Evolutionary conservation across 2,329 filamentous ascomycete genomes (phyloP).

Genomic region (Verticillium tricorpus): DNA sequence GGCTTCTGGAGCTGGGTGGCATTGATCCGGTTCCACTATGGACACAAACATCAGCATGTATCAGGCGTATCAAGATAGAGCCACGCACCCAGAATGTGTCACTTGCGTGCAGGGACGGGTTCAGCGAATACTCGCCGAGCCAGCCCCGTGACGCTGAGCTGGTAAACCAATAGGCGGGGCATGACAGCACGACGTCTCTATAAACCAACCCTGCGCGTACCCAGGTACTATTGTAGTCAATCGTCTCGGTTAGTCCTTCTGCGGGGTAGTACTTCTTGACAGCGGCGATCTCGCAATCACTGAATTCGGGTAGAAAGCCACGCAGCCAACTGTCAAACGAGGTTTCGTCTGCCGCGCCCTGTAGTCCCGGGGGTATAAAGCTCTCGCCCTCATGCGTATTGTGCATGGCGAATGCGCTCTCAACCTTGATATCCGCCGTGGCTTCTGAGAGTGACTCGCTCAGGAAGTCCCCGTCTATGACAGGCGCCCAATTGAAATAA

Average conservation of each 20-base stretch:
- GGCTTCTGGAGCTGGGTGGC: conserved; percentile 45
- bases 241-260: conserved; percentile 39
- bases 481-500: conserved; percentile 56
- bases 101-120: conserved; percentile 53
- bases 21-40: conserved; percentile 53
- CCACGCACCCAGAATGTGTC: conserved; percentile 50
- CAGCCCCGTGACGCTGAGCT: conserved; percentile 40
- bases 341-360: conserved; percentile 23
- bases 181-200: conserved; percentile 54
- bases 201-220: conserved; percentile 52
- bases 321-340: conserved; percentile 49
- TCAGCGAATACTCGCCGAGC: conserved; percentile 55
- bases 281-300: conserved; percentile 27
- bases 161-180: conserved; percentile 55
- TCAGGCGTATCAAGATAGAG: not conserved
- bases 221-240: conserved; percentile 46
- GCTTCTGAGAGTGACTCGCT: conserved; percentile 39
- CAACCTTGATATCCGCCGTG: conserved; percentile 35
- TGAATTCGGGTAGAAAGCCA: conserved; percentile 48
- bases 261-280: conserved; percentile 43
- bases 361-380: conserved; percentile 49
- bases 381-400: conserved; percentile 61
- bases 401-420: conserved; percentile 48
- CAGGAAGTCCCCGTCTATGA: conserved; percentile 53
- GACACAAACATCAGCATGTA: not conserved